These are phyloP conservation scores for Dryadomyces quercivorus DNA, from an alignment of 2,329 filamentous ascomycete species.

Conservation along the genomic window DNA sequence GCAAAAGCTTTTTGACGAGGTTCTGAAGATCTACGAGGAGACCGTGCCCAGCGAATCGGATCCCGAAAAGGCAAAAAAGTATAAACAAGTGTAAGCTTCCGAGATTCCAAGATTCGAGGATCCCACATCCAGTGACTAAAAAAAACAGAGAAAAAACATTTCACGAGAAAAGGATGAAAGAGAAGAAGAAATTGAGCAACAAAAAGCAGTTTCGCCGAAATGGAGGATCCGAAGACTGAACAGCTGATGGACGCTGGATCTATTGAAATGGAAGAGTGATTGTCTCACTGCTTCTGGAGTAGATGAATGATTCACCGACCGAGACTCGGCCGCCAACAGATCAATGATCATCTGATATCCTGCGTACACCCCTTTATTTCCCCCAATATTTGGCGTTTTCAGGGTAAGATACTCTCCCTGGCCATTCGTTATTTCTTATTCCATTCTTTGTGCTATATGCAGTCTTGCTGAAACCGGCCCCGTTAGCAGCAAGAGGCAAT, in stretches of 20 bases:
- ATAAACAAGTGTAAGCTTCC: constrained; percentile 31
- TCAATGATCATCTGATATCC: no score
- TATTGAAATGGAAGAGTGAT: no score
- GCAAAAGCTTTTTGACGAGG: constrained; percentile 32
- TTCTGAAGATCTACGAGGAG: constrained; percentile 33
- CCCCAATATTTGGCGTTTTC: no score
- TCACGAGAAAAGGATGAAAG: constrained; percentile 29
- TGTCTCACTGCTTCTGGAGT: no score
- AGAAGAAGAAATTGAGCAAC: constrained; percentile 35
- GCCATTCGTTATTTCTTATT: no score
- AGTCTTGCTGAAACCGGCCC: no score
- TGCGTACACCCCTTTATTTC: no score
- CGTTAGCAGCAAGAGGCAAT: background rate
- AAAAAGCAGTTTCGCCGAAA: constrained; percentile 38
- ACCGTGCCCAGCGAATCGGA: constrained; percentile 34
- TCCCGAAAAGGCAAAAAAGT: constrained; percentile 33
- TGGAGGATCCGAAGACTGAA: background rate
- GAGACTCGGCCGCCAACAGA: no score
- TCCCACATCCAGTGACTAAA: background rate
- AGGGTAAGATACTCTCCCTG: no score
- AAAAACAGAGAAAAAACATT: constrained; percentile 31
- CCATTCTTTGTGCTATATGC: no score
- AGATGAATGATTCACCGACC: no score
- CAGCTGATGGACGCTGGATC: background rate
- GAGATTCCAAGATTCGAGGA: background rate